phyloP scores from a whole-genome alignment of 2,329 filamentous ascomycete species.

The Neopestalotiopsis sp. region DNA sequence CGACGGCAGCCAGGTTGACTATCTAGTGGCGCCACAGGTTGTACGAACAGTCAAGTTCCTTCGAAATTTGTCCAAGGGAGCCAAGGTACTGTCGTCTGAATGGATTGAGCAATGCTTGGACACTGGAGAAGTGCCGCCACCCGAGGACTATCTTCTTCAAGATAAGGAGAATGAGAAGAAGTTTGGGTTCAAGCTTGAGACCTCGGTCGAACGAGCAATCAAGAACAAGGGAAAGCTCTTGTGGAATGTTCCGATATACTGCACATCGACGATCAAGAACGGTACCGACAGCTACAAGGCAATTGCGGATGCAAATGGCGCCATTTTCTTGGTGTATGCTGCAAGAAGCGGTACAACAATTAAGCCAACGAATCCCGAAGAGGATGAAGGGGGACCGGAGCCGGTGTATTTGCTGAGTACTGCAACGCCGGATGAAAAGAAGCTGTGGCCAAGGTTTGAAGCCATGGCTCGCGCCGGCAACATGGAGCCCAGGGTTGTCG shows the following conservation, averaged over 20 bases:
- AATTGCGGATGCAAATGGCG: conserved; percentile 89
- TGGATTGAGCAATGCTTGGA: conserved; percentile 83
- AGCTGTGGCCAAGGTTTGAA: conserved; percentile 80
- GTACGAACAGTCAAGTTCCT: conserved; percentile 95
- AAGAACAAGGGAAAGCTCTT: conserved; percentile 79
- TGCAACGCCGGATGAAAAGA: conserved; percentile 67
- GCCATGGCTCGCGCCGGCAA: conserved; percentile 79
- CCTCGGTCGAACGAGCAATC: conserved; percentile 72
- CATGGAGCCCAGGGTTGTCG: conserved; percentile 81
- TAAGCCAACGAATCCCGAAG: conserved; percentile 64
- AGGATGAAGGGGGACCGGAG: conserved; percentile 66
- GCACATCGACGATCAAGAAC: conserved; percentile 78
- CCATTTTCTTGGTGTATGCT: conserved; percentile 77
- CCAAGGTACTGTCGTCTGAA: conserved; percentile 74
- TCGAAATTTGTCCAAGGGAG: conserved; percentile 80
- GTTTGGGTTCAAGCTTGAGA: conserved; percentile 71
- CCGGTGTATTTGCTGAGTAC: conserved; percentile 86
- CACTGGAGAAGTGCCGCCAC: conserved; percentile 66
- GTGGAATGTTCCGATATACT: conserved; percentile 79
- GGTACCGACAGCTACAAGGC: conserved; percentile 83
- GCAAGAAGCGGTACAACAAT: conserved; percentile 73
- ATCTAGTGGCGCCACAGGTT: conserved; percentile 85
- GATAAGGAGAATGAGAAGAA: conserved; percentile 77
- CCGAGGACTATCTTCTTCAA: conserved; percentile 69
- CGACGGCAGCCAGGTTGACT: conserved; percentile 78